Conservation (phyloP, 345 rosid genomes). For the Gossypioides kirkii region DNA sequence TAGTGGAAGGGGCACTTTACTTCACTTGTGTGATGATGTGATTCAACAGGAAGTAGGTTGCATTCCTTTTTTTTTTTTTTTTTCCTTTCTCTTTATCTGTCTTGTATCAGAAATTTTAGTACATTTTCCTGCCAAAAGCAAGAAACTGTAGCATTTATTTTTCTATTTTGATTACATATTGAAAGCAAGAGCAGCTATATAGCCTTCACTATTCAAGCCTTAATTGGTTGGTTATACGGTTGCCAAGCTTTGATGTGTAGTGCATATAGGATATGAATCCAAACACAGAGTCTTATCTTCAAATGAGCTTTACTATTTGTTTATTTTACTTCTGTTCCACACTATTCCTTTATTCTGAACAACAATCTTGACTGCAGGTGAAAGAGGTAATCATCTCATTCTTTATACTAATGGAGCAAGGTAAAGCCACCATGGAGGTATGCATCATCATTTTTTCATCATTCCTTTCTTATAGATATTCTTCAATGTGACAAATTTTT, state of each 20-base stretch:
- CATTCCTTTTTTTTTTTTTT: neutral
- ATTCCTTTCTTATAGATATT: neutral
- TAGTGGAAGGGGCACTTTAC: slow-evolving; percentile 93
- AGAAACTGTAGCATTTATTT: neutral
- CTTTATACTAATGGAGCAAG: slow-evolving; percentile 95
- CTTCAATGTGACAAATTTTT: neutral
- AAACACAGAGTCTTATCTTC: neutral
- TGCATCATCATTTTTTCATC: neutral
- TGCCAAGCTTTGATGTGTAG: neutral
- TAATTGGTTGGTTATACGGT: neutral
- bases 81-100: neutral
- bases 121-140: neutral
- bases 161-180: neutral
- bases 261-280: neutral
- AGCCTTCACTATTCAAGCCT: neutral
- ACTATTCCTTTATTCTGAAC: neutral
- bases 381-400: slow-evolving; percentile 87
- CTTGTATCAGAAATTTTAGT: neutral
- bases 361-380: slow-evolving; percentile 44
- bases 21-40: slow-evolving; percentile 94
- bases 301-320: neutral
- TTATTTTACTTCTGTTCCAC: neutral
- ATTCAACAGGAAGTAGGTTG: slow-evolving; percentile 93
- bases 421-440: slow-evolving; percentile 85
- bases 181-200: neutral